A percentile compares a stretch with the other conserved stretches of the same genome.
phyloP scores from a whole-genome alignment of 169 alveolate genomes.

The Babesia bigemina region DNA sequence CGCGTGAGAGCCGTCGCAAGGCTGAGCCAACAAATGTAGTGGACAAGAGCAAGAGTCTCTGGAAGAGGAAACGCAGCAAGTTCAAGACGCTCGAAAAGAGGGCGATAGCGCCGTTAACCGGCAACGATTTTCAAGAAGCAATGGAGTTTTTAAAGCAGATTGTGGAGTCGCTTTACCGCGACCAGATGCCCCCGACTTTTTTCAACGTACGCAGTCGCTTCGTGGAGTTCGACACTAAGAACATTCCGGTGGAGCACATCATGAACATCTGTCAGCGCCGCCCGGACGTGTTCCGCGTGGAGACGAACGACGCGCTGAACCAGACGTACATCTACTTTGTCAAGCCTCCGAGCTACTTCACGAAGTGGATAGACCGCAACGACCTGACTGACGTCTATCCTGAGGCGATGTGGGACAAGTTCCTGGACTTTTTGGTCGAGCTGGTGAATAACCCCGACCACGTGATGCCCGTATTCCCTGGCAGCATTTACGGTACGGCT shows the following conservation, averaged over 20 bases:
- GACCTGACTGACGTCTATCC: slow-evolving; percentile 71
- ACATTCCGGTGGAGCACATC: slow-evolving; percentile 70
- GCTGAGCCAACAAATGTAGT: slow-evolving; percentile 13
- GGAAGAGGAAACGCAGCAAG: slow-evolving; percentile 40
- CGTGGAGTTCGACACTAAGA: slow-evolving; percentile 69
- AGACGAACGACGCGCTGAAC: slow-evolving; percentile 52
- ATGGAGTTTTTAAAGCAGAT: slow-evolving; percentile 58
- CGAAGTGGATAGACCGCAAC: slow-evolving; percentile 72
- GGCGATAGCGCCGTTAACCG: slow-evolving; percentile 57
- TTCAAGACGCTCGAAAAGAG: slow-evolving; percentile 31
- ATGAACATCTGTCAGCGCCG: slow-evolving; percentile 65
- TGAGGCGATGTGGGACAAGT: slow-evolving; percentile 69
- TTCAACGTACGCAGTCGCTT: slow-evolving; percentile 77
- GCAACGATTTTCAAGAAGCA: slow-evolving; percentile 64
- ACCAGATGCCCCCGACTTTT: slow-evolving; percentile 73
- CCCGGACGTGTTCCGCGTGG: slow-evolving; percentile 70
- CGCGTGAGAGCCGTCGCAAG: slow-evolving; percentile 1
- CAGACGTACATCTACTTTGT: slow-evolving; percentile 70
- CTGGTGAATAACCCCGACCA: slow-evolving; percentile 65
- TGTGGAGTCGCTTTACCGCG: slow-evolving; percentile 73
- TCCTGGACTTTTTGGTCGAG: slow-evolving; percentile 67
- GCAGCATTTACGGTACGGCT: slow-evolving; percentile 83
- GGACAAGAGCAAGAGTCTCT: slow-evolving; percentile 38
- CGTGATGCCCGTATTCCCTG: slow-evolving; percentile 70
- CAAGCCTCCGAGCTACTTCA: slow-evolving; percentile 56